Percentiles rank a stretch among this genome's conserved stretches.
Evolutionary conservation across 2,329 filamentous ascomycete species (phyloP).

Genomic region (Talaromyces sp.): DNA sequence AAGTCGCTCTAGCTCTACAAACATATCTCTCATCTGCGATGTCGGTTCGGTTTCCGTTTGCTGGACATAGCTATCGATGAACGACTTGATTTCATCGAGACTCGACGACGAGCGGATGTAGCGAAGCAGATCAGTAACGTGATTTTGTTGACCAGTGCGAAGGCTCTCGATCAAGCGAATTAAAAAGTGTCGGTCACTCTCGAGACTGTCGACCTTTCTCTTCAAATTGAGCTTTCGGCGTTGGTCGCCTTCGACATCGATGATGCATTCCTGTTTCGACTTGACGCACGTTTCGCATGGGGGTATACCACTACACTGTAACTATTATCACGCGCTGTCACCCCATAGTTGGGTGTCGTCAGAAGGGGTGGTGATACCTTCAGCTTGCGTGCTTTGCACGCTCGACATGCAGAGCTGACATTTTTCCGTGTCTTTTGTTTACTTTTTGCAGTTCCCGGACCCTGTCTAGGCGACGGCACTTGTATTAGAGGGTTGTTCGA

Average conservation of each 20-base stretch:
- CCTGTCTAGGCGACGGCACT: background rate
- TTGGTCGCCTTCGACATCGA: constrained; percentile 19
- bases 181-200: constrained; percentile 14
- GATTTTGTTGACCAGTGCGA: background rate
- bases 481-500: background rate
- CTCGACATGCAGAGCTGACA: constrained; percentile 19
- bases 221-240: constrained; percentile 21
- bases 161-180: constrained; percentile 14
- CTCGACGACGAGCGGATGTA: constrained; percentile 7
- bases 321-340: background rate
- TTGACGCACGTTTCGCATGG: constrained; percentile 18
- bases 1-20: background rate
- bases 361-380: constrained; percentile 4
- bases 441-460: background rate
- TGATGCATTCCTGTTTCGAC: constrained; percentile 17
- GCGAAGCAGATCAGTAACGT: constrained; percentile 4
- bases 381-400: constrained; percentile 17
- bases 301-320: constrained; percentile 17
- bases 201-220: constrained; percentile 16
- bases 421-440: constrained; percentile 17
- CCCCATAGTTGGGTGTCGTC: background rate
- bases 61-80: background rate
- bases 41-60: background rate
- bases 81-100: constrained; percentile 7
- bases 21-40: background rate